Evolutionary conservation across 495 filamentous ascomycete genomes (phyloP), one percentile per base, ranked within the genome.

Genomic region (Xylaria grammica): DNA sequence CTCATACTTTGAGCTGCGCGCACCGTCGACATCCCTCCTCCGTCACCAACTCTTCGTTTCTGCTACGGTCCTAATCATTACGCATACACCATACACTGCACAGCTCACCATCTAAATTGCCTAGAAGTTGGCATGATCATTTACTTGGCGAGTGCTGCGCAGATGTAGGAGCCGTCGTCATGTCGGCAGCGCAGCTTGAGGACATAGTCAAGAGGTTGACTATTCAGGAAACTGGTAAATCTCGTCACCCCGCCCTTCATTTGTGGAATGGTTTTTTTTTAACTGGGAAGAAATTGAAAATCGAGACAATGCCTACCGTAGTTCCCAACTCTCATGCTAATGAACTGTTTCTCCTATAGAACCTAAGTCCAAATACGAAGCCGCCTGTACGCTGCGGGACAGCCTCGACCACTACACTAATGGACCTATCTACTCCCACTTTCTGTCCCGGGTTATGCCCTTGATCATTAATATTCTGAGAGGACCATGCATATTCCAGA

Each of bases 401-500:
- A 91, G 82, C 68, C 90, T 96, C 67, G 94, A 97, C 65, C 83
- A 85, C 57, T 86, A 85, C 70, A 79, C 79, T 13, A 77, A 76
- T 49, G 82, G 82, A 27, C 75, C 75, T 6, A 75, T 80, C 67
- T 98, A 98, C 73, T 79, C 85, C 19, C 77, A 80, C 36, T 98
- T 98, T 72, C 84, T 98, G 63, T 84, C 88, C 67, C 91, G 91
- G 78, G 78, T 98, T 67, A 89, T 97, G 79, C 96, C 96, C 15
- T 82, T 96, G n/a, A 92, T 98, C 78, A 84, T 92, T 74, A 86
- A 86, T 65, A 90, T 97, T 32, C 78, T 99, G 40, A 87, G 89
- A 72, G 92, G 93, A 34, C 89, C 90, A 61, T 92, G 92, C n/a
- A 89, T 96, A 40, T 97, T 98, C 75, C 90, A 92, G 65, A 96